Evolutionary conservation across 192 early-diverging fungal genomes (phyloP).

Genomic region (Anaeromyces robustus): DNA sequence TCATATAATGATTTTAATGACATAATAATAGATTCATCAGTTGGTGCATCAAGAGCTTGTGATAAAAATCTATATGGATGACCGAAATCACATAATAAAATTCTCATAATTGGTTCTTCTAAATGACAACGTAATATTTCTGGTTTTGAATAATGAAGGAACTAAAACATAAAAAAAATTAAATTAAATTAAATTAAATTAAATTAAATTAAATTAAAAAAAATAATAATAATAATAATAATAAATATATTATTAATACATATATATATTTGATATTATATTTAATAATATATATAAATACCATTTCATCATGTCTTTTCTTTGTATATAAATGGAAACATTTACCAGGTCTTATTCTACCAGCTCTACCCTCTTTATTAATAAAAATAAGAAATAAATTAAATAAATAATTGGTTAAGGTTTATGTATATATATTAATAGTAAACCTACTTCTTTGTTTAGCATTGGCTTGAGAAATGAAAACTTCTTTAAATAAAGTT

Average conservation of each 20-base stretch:
- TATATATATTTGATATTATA: neutral
- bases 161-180: slow-evolving; percentile 5
- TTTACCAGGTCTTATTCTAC: slow-evolving; percentile 54
- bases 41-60: neutral
- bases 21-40: neutral
- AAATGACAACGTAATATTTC: slow-evolving; percentile 67
- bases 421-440: no score
- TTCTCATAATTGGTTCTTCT: slow-evolving; percentile 31
- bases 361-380: slow-evolving; percentile 48
- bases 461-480: slow-evolving; percentile 48
- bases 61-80: neutral
- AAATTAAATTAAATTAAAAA: neutral
- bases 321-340: slow-evolving; percentile 60
- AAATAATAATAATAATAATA: no score
- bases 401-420: no score
- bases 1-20: neutral
- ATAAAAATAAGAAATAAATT: no score
- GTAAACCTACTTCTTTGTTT: slow-evolving; percentile 30
- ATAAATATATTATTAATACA: no score
- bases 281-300: neutral
- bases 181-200: no score
- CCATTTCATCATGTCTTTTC: neutral
- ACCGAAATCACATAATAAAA: neutral
- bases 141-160: slow-evolving; percentile 47
- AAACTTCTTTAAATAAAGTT: slow-evolving; percentile 32